Evolutionary conservation across 148 eudicot genomes (phyloP).

Genomic region (Tetragonia tetragonoides): DNA sequence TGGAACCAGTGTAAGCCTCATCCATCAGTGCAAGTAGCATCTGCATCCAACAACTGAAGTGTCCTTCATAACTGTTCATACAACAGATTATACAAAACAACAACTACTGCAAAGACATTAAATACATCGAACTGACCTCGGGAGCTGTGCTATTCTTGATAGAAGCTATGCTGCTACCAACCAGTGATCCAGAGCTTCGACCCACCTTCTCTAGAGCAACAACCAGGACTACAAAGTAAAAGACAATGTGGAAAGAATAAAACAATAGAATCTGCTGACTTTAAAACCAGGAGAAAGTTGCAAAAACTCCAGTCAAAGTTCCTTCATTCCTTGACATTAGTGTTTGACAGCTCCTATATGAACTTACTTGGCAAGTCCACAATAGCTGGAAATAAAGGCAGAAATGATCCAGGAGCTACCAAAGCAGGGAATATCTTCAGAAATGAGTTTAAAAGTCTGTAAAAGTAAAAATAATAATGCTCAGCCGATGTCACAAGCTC

Average conservation of each 20-base stretch:
- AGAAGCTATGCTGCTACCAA: constrained; percentile 93
- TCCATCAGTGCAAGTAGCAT: constrained; percentile 98
- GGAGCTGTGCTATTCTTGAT: constrained; percentile 95
- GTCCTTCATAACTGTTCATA: constrained; percentile 12
- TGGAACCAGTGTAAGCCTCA: constrained; percentile 99
- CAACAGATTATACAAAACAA: not conserved
- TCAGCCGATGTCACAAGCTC: not conserved
- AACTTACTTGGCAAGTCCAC: constrained; percentile 90
- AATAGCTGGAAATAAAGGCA: constrained; percentile 74
- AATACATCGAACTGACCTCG: constrained; percentile 48
- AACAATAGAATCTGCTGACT: constrained; percentile 8
- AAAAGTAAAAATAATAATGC: constrained; percentile 13
- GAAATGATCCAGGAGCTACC: constrained; percentile 83
- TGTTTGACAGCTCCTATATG: not conserved
- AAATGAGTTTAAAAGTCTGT: constrained; percentile 74
- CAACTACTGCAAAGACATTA: not conserved
- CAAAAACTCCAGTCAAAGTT: no score
- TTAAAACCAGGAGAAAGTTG: not conserved
- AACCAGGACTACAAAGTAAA: constrained; percentile 59
- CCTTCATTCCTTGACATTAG: not conserved
- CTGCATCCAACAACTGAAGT: constrained; percentile 41
- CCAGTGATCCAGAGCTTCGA: constrained; percentile 77
- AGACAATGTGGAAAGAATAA: not conserved
- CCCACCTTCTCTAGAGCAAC: constrained; percentile 97
- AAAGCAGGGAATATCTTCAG: constrained; percentile 66